A percentile compares a stretch with the other conserved stretches of the same genome.
phyloP scores from a whole-genome alignment of 1,139 yeast genomes.

The Williopsis jadinii region DNA sequence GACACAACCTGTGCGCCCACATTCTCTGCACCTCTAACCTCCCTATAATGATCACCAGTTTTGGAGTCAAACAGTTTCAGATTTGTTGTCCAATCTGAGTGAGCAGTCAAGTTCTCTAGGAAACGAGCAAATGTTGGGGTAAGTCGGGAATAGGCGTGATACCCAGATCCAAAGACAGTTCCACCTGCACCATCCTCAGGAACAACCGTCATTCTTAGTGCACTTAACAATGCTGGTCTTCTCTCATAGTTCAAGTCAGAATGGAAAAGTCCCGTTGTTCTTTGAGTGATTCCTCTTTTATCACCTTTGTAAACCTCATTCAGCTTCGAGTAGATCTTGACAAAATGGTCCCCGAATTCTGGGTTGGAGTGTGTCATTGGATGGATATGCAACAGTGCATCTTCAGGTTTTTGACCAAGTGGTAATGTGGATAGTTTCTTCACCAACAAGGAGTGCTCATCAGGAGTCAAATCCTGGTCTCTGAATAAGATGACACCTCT shows the following conservation, averaged over 20 bases:
- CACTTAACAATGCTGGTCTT: conserved; percentile 35
- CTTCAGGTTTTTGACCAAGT: conserved; percentile 23
- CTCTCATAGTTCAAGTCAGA: conserved; percentile 36
- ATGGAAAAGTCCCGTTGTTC: conserved; percentile 40
- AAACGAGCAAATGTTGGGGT: conserved; percentile 16
- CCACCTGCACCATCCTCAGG: conserved; percentile 39
- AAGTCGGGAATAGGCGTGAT: conserved; percentile 23
- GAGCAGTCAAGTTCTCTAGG: conserved; percentile 14
- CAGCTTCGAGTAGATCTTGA: conserved; percentile 24
- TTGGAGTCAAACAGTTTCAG: conserved; percentile 4
- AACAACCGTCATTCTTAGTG: conserved; percentile 33
- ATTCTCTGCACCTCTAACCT: conserved; percentile 3
- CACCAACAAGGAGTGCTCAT: conserved; percentile 2
- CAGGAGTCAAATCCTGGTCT: conserved; percentile 31
- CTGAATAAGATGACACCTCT: conserved; percentile 37
- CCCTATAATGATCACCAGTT: conserved; percentile 6
- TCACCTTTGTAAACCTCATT: conserved; percentile 4
- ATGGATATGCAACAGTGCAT: conserved; percentile 33
- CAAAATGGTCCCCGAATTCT: conserved; percentile 31
- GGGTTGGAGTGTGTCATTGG: conserved; percentile 36
- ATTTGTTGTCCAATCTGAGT: conserved; percentile 5
- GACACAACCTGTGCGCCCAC: conserved; percentile 2
- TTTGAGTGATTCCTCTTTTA: conserved; percentile 15
- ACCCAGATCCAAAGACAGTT: conserved; percentile 27
- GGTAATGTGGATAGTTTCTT: conserved; percentile 26